Base-by-base conservation (phyloP, 306 rosid genomes). In the Fragaria ananassa region DNA sequence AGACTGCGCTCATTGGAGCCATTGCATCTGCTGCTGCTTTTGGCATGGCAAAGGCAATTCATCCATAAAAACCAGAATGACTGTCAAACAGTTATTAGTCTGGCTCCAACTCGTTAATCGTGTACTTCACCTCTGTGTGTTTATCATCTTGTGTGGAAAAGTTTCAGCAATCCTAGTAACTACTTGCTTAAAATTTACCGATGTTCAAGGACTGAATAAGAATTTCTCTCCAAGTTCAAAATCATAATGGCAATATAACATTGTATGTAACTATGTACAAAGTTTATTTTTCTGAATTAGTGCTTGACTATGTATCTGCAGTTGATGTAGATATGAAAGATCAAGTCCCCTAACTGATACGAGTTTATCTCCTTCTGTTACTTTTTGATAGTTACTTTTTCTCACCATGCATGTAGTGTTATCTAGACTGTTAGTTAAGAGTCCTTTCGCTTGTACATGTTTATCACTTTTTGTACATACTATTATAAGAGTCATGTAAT, bases 21-120 rank as follows among this genome's bases (percentile, higher is more conserved):
- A 35, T 90, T 31, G 98, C 97, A 1, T 94, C 98, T 5, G 93
- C 96, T 0, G 91, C 94, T 41, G 97, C 98, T 70, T 93, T 77
- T 74, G 90, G 88, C 83, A 8, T 93, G 83, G 98, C 98, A 10
- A 91, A 93, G 81, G 91, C 86, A 69, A 78, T 93, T 78, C 90
- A 88, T 73, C 77, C 79, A 11, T 92, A 83, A 83, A 65, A 27
- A 27, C 46, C 23, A 41, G 5, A 29, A 2, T 51, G 11, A 39
- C 1, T 61, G 10, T 13, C 50, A 60, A 10, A 12, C 19, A 0
- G 42, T 34, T 7, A 74, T 10, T 60, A 11, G 18, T 27, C 10
- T 63, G 68, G 68, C 21, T 34, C 13, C 15, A 14, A 15, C 19
- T 65, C 45, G 53, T 23, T 6, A 2, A n/a, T 51, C 14, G 35